Base-by-base conservation (phyloP, 768 basidiomycete genomes). In the Mycena venus region DNA sequence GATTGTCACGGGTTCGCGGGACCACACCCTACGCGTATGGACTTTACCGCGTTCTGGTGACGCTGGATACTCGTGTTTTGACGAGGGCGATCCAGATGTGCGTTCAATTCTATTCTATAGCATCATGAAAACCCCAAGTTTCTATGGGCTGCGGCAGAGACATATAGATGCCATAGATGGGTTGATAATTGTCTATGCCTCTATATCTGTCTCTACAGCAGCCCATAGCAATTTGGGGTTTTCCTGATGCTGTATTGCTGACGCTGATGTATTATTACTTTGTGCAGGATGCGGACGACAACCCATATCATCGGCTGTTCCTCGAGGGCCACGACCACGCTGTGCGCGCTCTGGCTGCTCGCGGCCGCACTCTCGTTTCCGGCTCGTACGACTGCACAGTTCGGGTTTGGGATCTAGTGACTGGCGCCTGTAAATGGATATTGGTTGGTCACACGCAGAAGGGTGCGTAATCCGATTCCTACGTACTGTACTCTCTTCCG, bases 381-480 rank as follows among this genome's bases (percentile, higher is more conserved):
- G 98, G 98, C 40, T 98, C 96, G 80, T 99, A 99, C 81, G 98
- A 99, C 80, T 95, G 93, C 79, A 96, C 93, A 9, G 96, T 99
- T 55, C 93, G 98, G 40, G 93, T 99, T 53, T 99, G 98, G 98
- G 96, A 99, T 78, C 94, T 96, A 72, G 89, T 95, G 77, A 94
- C 90, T 31, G 96, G 96, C 19, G 87, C 87, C 29, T 95, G 94
- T 82, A 93, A 92, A 80, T 94, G 93, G 89, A 89, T 94, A 36
- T 85, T 98, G 62, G 89, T 90, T 11, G 97, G 97, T 0, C 97
- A 98, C 81, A 95, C 95, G 29, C 95, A 96, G 83, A 98, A 97
- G 90, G 96, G 96, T 94, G 51, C 60, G 86, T 80, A 49, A n/a
- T 47, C 63, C 31, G 53, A 11, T 53, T 14, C 72, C 25, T 64